Conservation (phyloP, 129 eudicot species). For the Artemisia argyi region DNA sequence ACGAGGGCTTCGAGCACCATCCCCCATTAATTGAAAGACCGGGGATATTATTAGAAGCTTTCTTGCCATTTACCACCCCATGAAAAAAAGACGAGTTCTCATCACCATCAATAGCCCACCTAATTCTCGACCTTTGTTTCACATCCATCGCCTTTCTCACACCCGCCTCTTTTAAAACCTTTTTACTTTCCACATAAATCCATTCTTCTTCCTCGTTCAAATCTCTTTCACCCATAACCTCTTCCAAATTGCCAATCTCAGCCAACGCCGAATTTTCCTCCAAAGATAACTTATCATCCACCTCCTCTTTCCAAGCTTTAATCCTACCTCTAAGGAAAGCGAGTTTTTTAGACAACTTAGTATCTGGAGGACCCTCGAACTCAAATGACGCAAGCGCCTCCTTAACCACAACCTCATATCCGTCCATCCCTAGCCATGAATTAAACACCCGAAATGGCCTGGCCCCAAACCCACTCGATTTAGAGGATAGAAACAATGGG, state of each 20-base stretch:
- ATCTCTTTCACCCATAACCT: neutral
- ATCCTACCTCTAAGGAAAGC: too few species aligned
- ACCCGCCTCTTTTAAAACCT: neutral
- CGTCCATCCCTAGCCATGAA: too few species aligned
- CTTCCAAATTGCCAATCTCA: neutral
- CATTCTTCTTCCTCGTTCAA: neutral
- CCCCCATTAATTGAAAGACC: neutral
- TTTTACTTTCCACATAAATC: neutral
- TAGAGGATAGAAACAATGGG: too few species aligned
- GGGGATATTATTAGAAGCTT: neutral
- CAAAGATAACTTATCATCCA: neutral
- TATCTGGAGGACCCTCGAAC: too few species aligned
- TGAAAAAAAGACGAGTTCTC: neutral
- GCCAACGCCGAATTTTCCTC: too few species aligned
- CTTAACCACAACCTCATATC: too few species aligned
- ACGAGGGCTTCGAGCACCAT: neutral
- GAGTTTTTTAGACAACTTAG: too few species aligned
- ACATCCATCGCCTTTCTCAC: neutral
- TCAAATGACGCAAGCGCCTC: too few species aligned
- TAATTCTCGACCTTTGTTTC: neutral
- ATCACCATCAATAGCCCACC: neutral
- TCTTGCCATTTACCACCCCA: neutral
- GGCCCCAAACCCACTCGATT: too few species aligned
- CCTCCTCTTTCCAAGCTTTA: neutral
- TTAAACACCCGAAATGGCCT: too few species aligned